Base-by-base conservation (phyloP, 2,329 filamentous ascomycete species). In the Epichloe sylvatica region DNA sequence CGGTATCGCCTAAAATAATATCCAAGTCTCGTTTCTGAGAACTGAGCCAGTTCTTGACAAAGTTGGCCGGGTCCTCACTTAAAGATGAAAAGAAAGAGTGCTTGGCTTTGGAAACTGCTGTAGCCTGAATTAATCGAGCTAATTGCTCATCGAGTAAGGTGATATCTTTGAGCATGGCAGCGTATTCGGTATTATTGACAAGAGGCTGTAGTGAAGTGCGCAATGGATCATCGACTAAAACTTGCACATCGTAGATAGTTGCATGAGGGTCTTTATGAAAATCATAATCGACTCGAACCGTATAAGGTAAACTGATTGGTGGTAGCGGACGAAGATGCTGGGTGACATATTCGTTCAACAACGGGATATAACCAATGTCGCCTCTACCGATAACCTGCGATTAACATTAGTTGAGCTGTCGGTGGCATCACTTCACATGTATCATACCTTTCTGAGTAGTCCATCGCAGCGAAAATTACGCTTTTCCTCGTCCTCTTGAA, bases 401-500 rank as follows among this genome's bases (percentile, higher is more conserved):
- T 34, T 7, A 49, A 12, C 3, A 35, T 55, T 40, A 54, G 47
- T 38, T 15, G 25, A 21, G n/a, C 13, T 30, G 25, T 34, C 13
- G 2, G 19, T 11, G 3, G 5, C 13, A 23, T 34, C 5, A 21
- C 12, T 5, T 23, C 3, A 9, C 5, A 7, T 9, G 13, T 38
- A 11, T 53, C 78, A 61, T 69, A 94, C 88, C 66, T 79, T 80
- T 68, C 78, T 84, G 47, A 98, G 66, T 44, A 83, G 75, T 41
- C 90, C 84, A 62, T 98, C 91, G 62, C 92, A 97, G 38, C 86
- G 83, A 58, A 98, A 91, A 53, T 86, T 85, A 53, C 92, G 80
- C 71, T 92, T 92, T 64, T 98, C 92, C 52, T 97, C 91, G 55
- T 95, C 90, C 63, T 96, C 91, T 64, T 94, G 88, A 44, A 98